Percentiles rank a stretch among this genome's conserved stretches.
Evolutionary conservation across 805 yeast genomes (phyloP).

Genomic region (Vanderwaltozyma polyspora): DNA sequence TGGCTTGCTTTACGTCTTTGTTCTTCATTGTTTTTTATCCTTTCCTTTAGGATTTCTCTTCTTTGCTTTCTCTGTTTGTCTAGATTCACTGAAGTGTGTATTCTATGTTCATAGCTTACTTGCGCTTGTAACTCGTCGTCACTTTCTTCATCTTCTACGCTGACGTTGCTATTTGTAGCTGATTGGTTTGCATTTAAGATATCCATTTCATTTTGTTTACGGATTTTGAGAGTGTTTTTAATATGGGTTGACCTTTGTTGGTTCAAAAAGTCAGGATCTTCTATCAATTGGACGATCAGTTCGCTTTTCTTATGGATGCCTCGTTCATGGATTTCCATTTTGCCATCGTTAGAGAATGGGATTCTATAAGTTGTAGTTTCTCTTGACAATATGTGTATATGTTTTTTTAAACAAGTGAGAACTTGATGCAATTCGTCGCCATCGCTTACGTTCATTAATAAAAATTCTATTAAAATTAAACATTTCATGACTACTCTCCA

Average conservation of each 20-base stretch:
- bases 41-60: slow-evolving; percentile 27
- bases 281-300: slow-evolving; percentile 19
- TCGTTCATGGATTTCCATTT: slow-evolving; percentile 29
- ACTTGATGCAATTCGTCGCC: slow-evolving; percentile 27
- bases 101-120: slow-evolving; percentile 4
- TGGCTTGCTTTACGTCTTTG: slow-evolving; percentile 19
- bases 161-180: slow-evolving; percentile 1
- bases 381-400: slow-evolving; percentile 23
- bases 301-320: slow-evolving; percentile 29
- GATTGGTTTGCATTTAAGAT: slow-evolving; percentile 1
- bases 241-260: slow-evolving; percentile 21
- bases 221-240: slow-evolving; percentile 23
- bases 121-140: slow-evolving; percentile 3
- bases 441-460: slow-evolving; percentile 25
- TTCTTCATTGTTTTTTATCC: slow-evolving; percentile 24
- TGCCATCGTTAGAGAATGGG: slow-evolving; percentile 26
- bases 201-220: slow-evolving; percentile 19
- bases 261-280: slow-evolving; percentile 22
- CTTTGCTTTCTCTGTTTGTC: slow-evolving; percentile 29
- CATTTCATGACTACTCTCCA: slow-evolving; percentile 33
- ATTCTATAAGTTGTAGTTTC: slow-evolving; percentile 24
- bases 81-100: slow-evolving; percentile 18
- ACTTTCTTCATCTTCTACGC: slow-evolving; percentile 3
- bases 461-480: slow-evolving; percentile 25
- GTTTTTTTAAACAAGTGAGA: slow-evolving; percentile 22